phyloP scores from a whole-genome alignment of 768 basidiomycete species.

The Hirschioporus abietinus region DNA sequence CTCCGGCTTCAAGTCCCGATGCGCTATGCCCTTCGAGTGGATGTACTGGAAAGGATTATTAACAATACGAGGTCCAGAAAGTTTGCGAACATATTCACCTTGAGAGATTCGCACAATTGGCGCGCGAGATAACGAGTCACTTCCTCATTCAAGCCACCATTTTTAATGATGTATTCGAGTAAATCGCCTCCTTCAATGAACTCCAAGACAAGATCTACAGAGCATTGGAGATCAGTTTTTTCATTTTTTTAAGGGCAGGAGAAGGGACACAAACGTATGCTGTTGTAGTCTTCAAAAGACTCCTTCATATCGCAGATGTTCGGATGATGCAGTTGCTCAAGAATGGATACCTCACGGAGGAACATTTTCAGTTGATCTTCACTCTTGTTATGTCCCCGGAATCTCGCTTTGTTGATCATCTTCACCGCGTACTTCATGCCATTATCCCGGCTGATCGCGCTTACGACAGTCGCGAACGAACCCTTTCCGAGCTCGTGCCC shows the following conservation, averaged over 20 bases:
- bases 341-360: conserved; percentile 42
- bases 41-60: conserved; percentile 2
- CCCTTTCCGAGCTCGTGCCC: conserved; percentile 78
- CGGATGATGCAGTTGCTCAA: not conserved
- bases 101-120: conserved; percentile 77
- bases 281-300: conserved; percentile 20
- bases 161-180: conserved; percentile 67
- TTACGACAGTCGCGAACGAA: conserved; percentile 86
- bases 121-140: conserved; percentile 65
- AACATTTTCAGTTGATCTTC: conserved; percentile 36
- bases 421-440: conserved; percentile 85
- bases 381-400: conserved; percentile 19
- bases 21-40: conserved; percentile 29
- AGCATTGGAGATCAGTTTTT: conserved; percentile 26
- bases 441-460: conserved; percentile 65
- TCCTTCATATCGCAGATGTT: not conserved
- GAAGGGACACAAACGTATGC: conserved; percentile 44
- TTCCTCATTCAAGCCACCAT: conserved; percentile 50
- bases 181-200: conserved; percentile 86
- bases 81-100: conserved; percentile 38
- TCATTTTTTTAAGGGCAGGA: conserved; percentile 32
- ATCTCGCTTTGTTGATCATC: conserved; percentile 60
- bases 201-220: conserved; percentile 85
- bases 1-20: conserved; percentile 89
- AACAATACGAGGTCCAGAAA: not conserved